Evolutionary conservation across 1,284 basidiomycete genomes (phyloP), one percentile per base, ranked within the genome.

Genomic region (Peniophora sp.): DNA sequence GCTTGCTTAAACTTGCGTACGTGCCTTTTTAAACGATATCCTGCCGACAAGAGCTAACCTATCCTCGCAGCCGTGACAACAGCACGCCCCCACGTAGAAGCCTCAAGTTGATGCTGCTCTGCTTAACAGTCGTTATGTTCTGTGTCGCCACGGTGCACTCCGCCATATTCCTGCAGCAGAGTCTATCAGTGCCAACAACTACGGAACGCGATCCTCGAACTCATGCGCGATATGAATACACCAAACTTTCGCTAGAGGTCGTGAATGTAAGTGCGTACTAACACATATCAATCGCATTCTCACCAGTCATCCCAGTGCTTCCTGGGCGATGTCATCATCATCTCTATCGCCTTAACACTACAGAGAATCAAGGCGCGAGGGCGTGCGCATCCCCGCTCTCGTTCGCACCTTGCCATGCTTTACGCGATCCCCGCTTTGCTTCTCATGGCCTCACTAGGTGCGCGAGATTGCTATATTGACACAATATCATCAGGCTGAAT

Each of bases 161-260:
- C 22, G 48, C 48, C 16, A n/a, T 49, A 20, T 38, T 23, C 20
- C 23, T 49, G 9, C 19, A 17, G 9, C 35, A 49, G 36, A 23
- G 20, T 12, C 23, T 49, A 11, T 34, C 25, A 11, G 11, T 9
- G 19, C 10, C 20, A 16, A 9, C 11, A 10, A 12, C 24, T 39
- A 11, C 16, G 8, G 35, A 49, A 16, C 20, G 48, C 6, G 9
- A 16, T 2, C 17, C 16, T 8, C 19, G n/a, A 14, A 24, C 11
- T 22, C 19, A 23, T 27, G n/a, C 3, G 9, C 22, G 23, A 12
- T 36, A n/a, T 17, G 48, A 49, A 35, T 49, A 49, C 24, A 49
- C 35, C 17, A 49, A 49, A 27, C 35, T 49, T 11, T 32, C 48
- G 14, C 17, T 49, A 5, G 48, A 49, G 24, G 48, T 49, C 22